Conservation (phyloP, 73 alveolate genomes). For the Paramecium bursaria region DNA sequence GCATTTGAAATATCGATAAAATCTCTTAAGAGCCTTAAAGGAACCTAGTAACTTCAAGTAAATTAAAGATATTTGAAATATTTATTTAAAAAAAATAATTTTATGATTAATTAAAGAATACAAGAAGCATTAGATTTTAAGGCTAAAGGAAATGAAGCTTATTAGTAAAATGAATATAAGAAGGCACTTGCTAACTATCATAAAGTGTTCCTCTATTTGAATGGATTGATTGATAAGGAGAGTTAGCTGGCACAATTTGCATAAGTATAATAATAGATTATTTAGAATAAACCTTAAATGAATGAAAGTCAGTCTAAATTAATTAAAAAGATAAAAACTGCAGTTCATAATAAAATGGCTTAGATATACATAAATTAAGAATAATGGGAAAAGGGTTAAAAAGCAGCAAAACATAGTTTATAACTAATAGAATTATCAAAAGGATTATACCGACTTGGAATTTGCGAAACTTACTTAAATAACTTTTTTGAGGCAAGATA, state of each 20-base stretch:
- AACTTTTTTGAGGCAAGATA: background rate
- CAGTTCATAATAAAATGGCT: too few relatives aligned
- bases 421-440: background rate
- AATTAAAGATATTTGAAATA: conserved; percentile 41
- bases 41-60: conserved; percentile 54
- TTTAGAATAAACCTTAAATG: too few relatives aligned
- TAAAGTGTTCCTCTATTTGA: conserved; percentile 16
- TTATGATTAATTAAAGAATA: too few relatives aligned
- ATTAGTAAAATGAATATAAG: conserved; percentile 2
- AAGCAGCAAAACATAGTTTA: conserved; percentile 35
- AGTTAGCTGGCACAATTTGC: too few relatives aligned
- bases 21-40: conserved; percentile 32
- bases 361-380: conserved; percentile 5
- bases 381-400: conserved; percentile 6
- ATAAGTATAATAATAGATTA: too few relatives aligned
- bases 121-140: background rate
- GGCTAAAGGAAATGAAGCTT: conserved; percentile 25
- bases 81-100: too few relatives aligned
- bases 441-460: background rate
- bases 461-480: conserved; percentile 39
- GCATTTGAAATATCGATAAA: conserved; percentile 52
- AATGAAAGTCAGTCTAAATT: too few relatives aligned
- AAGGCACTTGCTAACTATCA: conserved; percentile 12
- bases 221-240: too few relatives aligned
- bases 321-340: too few relatives aligned